Evolutionary conservation across 2,329 filamentous ascomycete species (phyloP).

Genomic region (Fonsecaea erecta): DNA sequence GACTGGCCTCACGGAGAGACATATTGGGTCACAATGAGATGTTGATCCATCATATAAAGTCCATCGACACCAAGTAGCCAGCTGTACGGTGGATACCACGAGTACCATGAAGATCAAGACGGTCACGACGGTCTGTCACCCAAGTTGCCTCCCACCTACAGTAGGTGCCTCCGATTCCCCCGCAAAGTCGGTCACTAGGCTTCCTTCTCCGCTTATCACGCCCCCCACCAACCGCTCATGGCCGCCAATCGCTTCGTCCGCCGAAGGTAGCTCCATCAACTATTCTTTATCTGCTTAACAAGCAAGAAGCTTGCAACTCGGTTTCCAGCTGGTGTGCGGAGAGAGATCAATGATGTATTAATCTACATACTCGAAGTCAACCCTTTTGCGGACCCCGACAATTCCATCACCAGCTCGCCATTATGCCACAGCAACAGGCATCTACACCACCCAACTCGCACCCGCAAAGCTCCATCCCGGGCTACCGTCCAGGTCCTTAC

Average conservation of each 20-base stretch:
- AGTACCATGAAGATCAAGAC: too few relatives aligned
- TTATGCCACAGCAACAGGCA: conserved; percentile 21
- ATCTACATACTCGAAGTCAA: background rate
- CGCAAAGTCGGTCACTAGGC: background rate
- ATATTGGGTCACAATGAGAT: too few relatives aligned
- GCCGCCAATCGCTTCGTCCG: background rate
- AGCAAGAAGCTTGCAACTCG: background rate
- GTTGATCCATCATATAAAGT: background rate
- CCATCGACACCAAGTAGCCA: background rate
- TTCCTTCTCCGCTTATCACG: background rate
- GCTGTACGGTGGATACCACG: background rate
- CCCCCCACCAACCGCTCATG: background rate
- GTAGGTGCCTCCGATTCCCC: background rate
- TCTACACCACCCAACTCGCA: conserved; percentile 16
- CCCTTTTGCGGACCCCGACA: background rate
- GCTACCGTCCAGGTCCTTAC: conserved; percentile 29
- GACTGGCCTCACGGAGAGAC: too few relatives aligned
- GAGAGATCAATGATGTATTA: background rate
- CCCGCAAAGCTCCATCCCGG: conserved; percentile 31
- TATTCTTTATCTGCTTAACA: conserved; percentile 1
- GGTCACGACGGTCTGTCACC: too few relatives aligned
- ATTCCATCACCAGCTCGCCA: too few relatives aligned
- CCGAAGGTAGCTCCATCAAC: background rate
- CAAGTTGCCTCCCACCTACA: background rate
- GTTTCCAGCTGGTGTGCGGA: background rate